phyloP scores from a whole-genome alignment of 1,284 basidiomycete genomes.

The Garcileccinum viscosum region DNA sequence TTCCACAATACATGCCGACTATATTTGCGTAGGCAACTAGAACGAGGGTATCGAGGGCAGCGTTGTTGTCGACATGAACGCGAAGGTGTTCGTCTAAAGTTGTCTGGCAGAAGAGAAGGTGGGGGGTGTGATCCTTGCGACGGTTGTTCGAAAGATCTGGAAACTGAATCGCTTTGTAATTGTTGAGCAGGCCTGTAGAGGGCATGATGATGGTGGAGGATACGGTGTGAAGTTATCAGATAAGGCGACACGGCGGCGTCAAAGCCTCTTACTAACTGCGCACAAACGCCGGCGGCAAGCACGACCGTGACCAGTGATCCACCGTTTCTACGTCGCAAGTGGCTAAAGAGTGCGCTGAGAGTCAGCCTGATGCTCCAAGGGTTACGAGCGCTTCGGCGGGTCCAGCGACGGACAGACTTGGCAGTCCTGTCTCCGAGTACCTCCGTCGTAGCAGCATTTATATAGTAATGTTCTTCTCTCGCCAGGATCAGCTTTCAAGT shows the following conservation, averaged over 20 bases:
- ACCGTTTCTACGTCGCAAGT: not conserved
- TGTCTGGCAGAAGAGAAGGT: slow-evolving; percentile 11
- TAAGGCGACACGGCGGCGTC: slow-evolving; percentile 9
- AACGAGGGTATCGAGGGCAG: slow-evolving; percentile 22
- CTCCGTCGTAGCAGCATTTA: not conserved
- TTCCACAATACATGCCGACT: slow-evolving; percentile 48
- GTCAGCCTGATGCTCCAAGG: too few relatives aligned
- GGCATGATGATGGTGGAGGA: slow-evolving; percentile 9
- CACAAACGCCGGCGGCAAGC: not conserved
- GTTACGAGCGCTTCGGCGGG: not conserved
- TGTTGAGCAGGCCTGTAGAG: slow-evolving; percentile 25
- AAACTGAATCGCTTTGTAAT: slow-evolving; percentile 40
- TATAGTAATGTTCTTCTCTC: not conserved
- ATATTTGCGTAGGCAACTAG: slow-evolving; percentile 44
- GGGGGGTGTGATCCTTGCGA: slow-evolving; percentile 7
- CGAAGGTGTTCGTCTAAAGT: slow-evolving; percentile 9
- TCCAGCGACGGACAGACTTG: not conserved
- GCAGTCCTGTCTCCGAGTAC: not conserved
- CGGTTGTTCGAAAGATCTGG: slow-evolving; percentile 46
- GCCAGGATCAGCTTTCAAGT: not conserved
- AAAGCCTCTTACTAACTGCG: not conserved
- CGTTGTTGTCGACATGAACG: slow-evolving; percentile 4
- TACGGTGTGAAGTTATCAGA: slow-evolving; percentile 13
- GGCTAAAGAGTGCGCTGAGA: not conserved
- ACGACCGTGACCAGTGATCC: not conserved